Evolutionary conservation across 208 protist species (phyloP).

Genomic region (Kentomonas sorsogonicus): DNA sequence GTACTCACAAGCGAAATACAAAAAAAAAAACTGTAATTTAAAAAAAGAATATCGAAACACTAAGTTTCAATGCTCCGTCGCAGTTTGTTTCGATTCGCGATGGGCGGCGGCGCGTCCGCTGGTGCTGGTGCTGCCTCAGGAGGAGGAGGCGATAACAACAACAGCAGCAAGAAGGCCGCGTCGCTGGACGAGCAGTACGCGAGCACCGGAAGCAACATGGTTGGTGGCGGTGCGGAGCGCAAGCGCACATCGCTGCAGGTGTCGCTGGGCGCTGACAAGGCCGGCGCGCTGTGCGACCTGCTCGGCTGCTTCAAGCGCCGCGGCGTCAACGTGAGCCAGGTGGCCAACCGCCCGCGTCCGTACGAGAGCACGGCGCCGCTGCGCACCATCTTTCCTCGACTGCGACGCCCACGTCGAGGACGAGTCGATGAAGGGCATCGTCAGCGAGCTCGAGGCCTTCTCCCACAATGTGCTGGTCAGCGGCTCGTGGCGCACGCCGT

Average conservation of each 20-base stretch:
- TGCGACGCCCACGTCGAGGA: conserved; percentile 45
- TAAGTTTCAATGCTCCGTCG: too few species aligned
- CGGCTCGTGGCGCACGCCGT: conserved; percentile 66
- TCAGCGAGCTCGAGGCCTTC: conserved; percentile 20
- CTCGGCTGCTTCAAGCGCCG: conserved; percentile 37
- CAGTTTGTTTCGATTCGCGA: too few species aligned
- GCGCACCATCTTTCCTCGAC: conserved; percentile 66
- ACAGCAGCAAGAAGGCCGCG: too few species aligned
- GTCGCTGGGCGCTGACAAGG: conserved; percentile 31
- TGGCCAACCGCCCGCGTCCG: conserved; percentile 36
- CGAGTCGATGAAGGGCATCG: conserved; percentile 25
- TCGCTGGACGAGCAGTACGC: conserved; percentile 42
- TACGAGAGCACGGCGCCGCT: conserved; percentile 38
- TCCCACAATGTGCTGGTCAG: conserved; percentile 33
- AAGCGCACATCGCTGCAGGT: conserved; percentile 51
- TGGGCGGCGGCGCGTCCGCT: too few species aligned
- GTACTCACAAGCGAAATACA: neutral
- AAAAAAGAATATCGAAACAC: too few species aligned
- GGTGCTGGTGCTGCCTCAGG: too few species aligned
- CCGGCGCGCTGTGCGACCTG: conserved; percentile 43
- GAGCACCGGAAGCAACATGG: conserved; percentile 40
- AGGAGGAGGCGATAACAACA: too few species aligned
- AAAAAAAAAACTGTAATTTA: conserved; percentile 3
- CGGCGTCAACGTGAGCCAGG: conserved; percentile 52
- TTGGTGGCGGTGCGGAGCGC: conserved; percentile 22